phyloP scores from a whole-genome alignment of 1,284 basidiomycete genomes.

The Agaricales sp. region DNA sequence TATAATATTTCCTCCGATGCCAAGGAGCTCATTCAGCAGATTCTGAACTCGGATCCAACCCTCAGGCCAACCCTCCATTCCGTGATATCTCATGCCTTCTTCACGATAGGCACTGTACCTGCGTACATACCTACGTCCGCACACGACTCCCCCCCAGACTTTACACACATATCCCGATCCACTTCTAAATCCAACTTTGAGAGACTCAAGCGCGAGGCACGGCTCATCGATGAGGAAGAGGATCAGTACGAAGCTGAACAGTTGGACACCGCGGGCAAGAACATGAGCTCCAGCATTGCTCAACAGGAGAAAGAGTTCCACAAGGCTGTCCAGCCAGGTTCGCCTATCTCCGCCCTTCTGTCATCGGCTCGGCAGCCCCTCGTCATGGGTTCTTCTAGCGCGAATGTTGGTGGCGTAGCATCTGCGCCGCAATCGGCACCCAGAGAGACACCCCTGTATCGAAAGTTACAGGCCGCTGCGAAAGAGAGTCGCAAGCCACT shows the following conservation, averaged over 20 bases:
- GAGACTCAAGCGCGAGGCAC: slow-evolving; percentile 45
- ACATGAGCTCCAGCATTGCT: slow-evolving; percentile 47
- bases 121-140: slow-evolving; percentile 71
- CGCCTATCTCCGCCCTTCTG: slow-evolving; percentile 87
- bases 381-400: slow-evolving; percentile 43
- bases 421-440: slow-evolving; percentile 11
- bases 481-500: slow-evolving; percentile 20
- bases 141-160: slow-evolving; percentile 67
- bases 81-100: slow-evolving; percentile 83
- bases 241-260: slow-evolving; percentile 10
- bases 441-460: slow-evolving; percentile 40
- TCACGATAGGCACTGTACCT: slow-evolving; percentile 76
- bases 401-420: slow-evolving; percentile 16
- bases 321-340: slow-evolving; percentile 90
- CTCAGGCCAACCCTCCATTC: slow-evolving; percentile 78
- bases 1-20: slow-evolving; percentile 62
- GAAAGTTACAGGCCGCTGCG: slow-evolving; percentile 30
- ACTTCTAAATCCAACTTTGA: slow-evolving; percentile 66
- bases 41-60: slow-evolving; percentile 76
- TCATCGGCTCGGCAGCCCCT: slow-evolving; percentile 84
- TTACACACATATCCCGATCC: slow-evolving; percentile 51
- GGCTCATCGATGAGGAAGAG: slow-evolving; percentile 52
- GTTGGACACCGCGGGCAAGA: slow-evolving; percentile 21
- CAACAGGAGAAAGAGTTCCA: slow-evolving; percentile 95
- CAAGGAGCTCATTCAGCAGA: slow-evolving; percentile 73